phyloP scores from a whole-genome alignment of 140 eudicot species.

The Anethum foeniculum region DNA sequence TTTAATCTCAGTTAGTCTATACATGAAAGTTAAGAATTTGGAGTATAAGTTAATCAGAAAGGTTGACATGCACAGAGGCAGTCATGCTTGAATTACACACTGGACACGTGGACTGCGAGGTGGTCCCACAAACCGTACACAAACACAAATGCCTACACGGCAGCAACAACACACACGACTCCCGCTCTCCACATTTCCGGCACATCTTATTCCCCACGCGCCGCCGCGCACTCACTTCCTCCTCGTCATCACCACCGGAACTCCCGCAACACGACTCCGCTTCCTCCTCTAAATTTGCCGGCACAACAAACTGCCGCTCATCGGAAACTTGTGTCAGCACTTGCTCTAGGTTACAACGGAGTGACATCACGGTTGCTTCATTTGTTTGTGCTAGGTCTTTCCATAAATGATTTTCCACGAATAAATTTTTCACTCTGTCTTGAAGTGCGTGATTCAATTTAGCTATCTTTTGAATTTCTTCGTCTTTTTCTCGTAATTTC shows the following conservation, averaged over 20 bases:
- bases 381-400: constrained; percentile 1
- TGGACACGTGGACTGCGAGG: constrained; percentile 26
- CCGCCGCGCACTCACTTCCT: constrained; percentile 2
- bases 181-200: constrained; percentile 36
- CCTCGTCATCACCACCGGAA: constrained; percentile 7
- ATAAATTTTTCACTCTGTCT: constrained; percentile 1
- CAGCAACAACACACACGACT: constrained; percentile 41
- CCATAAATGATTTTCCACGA: not conserved
- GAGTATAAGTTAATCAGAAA: constrained; percentile 13
- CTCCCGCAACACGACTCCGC: constrained; percentile 44
- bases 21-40: not conserved
- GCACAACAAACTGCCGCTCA: constrained; percentile 2
- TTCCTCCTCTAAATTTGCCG: constrained; percentile 20
- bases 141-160: constrained; percentile 49
- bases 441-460: not conserved
- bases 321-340: not conserved
- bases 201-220: constrained; percentile 21
- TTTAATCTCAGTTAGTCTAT: not conserved
- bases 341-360: not conserved
- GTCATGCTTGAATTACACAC: constrained; percentile 32
- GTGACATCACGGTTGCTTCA: not conserved
- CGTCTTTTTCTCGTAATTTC: constrained; percentile 8
- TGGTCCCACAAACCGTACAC: constrained; percentile 32
- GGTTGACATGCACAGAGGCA: constrained; percentile 38
- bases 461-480: not conserved